These are phyloP conservation scores for Raffaelea ambrosiae DNA, from an alignment of 2,329 filamentous ascomycete species.

Conservation along the genomic window DNA sequence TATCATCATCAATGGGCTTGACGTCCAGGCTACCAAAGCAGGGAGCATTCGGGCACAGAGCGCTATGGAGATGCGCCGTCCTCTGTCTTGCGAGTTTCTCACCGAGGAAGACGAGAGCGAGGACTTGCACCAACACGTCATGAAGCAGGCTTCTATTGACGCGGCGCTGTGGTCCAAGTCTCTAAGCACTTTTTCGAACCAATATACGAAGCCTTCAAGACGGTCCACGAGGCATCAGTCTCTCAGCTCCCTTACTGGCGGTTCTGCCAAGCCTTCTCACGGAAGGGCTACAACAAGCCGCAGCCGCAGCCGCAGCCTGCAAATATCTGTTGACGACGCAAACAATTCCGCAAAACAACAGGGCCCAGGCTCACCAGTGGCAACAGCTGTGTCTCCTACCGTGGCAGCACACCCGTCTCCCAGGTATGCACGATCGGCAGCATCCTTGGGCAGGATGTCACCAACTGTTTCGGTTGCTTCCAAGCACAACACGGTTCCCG, in stretches of 20 bases:
- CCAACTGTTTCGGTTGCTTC: neutral
- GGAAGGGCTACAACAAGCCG: neutral
- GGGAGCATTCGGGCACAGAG: neutral
- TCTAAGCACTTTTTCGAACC: constrained; percentile 10
- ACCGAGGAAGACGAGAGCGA: neutral
- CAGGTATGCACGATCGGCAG: neutral
- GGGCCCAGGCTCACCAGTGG: constrained; percentile 1
- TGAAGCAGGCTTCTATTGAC: constrained; percentile 7
- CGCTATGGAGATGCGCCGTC: neutral
- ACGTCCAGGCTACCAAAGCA: constrained; percentile 23
- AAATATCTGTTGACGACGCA: neutral
- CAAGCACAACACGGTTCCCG: neutral
- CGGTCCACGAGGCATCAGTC: too few relatives aligned
- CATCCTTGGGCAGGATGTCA: neutral
- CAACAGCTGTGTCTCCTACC: neutral
- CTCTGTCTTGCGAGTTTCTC: neutral
- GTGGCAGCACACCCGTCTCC: neutral
- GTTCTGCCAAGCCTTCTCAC: neutral
- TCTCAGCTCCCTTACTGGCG: neutral
- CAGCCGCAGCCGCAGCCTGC: neutral
- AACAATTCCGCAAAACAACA: neutral
- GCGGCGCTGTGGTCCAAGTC: constrained; percentile 11
- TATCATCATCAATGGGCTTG: constrained; percentile 28
- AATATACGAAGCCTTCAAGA: neutral
- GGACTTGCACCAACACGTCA: constrained; percentile 10